Evolutionary conservation across 768 basidiomycete species (phyloP).

Genomic region (Leucosporidium scottii): DNA sequence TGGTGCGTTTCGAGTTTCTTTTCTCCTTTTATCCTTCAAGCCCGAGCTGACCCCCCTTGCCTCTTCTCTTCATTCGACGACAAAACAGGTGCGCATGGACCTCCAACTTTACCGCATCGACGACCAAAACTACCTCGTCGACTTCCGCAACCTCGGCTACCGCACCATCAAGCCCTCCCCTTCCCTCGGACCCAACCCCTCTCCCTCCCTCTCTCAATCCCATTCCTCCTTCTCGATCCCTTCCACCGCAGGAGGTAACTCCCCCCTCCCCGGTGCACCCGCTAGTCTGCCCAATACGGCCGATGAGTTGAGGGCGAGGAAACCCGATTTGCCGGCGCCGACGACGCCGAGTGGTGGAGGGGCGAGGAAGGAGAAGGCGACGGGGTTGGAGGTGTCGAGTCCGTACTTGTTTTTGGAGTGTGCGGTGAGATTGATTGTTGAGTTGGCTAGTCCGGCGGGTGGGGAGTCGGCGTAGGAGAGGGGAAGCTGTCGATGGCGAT

Average conservation of each 20-base stretch:
- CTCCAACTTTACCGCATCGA: constrained; percentile 96
- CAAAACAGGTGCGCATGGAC: constrained; percentile 83
- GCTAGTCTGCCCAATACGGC: constrained; percentile 17
- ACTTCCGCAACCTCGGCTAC: constrained; percentile 95
- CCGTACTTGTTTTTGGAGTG: constrained; percentile 97
- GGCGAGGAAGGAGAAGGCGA: constrained; percentile 39
- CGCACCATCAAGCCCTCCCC: constrained; percentile 47
- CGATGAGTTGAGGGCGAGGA: constrained; percentile 30
- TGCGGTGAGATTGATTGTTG: constrained; percentile 84
- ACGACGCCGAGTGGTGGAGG: constrained; percentile 6
- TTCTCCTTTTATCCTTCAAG: neutral
- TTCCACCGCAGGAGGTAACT: constrained; percentile 2
- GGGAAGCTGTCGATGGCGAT: too few species aligned
- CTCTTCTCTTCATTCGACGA: constrained; percentile 1
- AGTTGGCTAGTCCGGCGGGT: constrained; percentile 62
- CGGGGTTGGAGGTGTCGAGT: constrained; percentile 49
- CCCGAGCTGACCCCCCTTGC: neutral
- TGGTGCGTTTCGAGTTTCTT: constrained; percentile 49
- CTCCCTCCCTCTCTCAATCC: constrained; percentile 2
- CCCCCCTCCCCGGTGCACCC: neutral
- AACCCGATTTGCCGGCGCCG: constrained; percentile 17
- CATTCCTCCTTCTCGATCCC: neutral
- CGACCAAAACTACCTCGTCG: constrained; percentile 86
- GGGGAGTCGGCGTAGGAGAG: neutral
- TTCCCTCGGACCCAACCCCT: constrained; percentile 11